Conservation (phyloP, 2,329 filamentous ascomycete species). For the Beauveria medogensis region DNA sequence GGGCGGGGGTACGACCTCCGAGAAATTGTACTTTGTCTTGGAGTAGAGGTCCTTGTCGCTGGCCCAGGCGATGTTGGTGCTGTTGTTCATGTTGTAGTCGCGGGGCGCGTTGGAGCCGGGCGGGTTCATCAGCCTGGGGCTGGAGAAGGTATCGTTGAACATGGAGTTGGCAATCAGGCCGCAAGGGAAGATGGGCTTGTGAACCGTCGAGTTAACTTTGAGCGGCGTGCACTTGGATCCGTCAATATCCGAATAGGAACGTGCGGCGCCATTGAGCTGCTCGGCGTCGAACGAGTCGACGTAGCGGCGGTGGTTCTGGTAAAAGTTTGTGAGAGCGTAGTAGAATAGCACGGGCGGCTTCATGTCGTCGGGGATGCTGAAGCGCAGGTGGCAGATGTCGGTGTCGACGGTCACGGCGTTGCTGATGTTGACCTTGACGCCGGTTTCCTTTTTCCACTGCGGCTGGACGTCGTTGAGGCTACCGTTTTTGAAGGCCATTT, state of each 20-base stretch:
- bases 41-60: slow-evolving; percentile 78
- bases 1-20: slow-evolving; percentile 69
- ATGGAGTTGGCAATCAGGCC: slow-evolving; percentile 93
- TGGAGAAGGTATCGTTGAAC: slow-evolving; percentile 86
- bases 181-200: slow-evolving; percentile 82
- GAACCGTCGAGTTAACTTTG: slow-evolving; percentile 38
- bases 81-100: slow-evolving; percentile 69
- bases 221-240: slow-evolving; percentile 71
- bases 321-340: slow-evolving; percentile 95
- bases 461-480: slow-evolving; percentile 22
- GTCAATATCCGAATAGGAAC: slow-evolving; percentile 52
- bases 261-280: slow-evolving; percentile 66
- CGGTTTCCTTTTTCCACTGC: slow-evolving; percentile 35
- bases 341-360: slow-evolving; percentile 81
- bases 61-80: slow-evolving; percentile 72
- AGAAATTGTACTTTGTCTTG: slow-evolving; percentile 53
- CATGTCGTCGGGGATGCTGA: slow-evolving; percentile 72
- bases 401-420: slow-evolving; percentile 28
- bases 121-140: slow-evolving; percentile 53
- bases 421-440: slow-evolving; percentile 32
- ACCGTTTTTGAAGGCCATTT: slow-evolving; percentile 61
- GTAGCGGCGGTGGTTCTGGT: slow-evolving; percentile 96
- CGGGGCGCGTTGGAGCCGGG: slow-evolving; percentile 26
- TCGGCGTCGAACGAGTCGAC: slow-evolving; percentile 79
- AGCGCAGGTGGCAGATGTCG: slow-evolving; percentile 63